phyloP scores from a whole-genome alignment of 2,329 filamentous ascomycete genomes.

The Cyphellophora attinorum region DNA sequence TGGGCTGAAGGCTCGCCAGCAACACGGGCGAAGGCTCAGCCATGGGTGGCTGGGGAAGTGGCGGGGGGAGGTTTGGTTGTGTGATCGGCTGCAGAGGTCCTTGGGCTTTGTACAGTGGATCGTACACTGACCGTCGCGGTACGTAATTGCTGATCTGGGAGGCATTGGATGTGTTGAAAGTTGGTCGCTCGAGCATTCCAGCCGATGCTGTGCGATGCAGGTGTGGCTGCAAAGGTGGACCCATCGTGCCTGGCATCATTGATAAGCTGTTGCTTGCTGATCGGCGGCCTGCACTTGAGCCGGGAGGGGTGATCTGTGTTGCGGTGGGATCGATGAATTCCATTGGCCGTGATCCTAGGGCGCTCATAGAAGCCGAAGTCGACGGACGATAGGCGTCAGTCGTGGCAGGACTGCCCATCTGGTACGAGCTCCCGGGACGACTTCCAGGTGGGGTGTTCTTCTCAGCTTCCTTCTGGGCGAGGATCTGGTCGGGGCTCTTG shows the following conservation, averaged over 20 bases:
- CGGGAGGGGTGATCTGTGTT: slow-evolving; percentile 17
- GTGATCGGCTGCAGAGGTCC: not conserved
- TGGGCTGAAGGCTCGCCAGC: slow-evolving; percentile 10
- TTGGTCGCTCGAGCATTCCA: not conserved
- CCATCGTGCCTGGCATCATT: slow-evolving; percentile 5
- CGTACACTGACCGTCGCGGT: slow-evolving; percentile 12
- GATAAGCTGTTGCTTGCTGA: slow-evolving; percentile 14
- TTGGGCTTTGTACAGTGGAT: slow-evolving; percentile 10
- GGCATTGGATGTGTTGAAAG: not conserved
- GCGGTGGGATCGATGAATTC: slow-evolving; percentile 20
- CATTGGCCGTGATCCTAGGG: slow-evolving; percentile 15
- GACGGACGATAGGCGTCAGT: slow-evolving; percentile 10
- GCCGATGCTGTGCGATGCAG: not conserved
- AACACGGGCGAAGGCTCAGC: slow-evolving; percentile 12
- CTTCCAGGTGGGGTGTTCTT: slow-evolving; percentile 17
- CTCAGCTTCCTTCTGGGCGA: slow-evolving; percentile 18
- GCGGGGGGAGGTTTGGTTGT: not conserved
- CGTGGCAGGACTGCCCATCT: slow-evolving; percentile 15
- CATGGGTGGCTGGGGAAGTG: slow-evolving; percentile 7
- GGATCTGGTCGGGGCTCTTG: slow-evolving; percentile 20
- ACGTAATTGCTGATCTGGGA: slow-evolving; percentile 6
- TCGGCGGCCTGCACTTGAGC: slow-evolving; percentile 12
- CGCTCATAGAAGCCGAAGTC: slow-evolving; percentile 7
- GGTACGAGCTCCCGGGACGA: slow-evolving; percentile 17
- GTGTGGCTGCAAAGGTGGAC: slow-evolving; percentile 1